Base-by-base conservation (phyloP, 192 early-diverging fungal species). In the Allomyces macrogynus region DNA sequence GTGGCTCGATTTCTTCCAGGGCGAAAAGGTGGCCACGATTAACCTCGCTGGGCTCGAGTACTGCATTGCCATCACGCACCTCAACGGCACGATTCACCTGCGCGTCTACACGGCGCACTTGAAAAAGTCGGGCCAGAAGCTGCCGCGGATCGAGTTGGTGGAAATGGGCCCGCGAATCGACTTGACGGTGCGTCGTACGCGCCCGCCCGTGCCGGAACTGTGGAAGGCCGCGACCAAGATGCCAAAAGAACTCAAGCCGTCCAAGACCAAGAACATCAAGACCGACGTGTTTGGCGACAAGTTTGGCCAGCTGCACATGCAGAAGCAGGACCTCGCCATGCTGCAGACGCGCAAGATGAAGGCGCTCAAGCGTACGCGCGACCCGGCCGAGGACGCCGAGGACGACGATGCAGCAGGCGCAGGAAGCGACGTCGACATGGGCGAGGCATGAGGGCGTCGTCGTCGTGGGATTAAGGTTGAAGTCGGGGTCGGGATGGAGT, bases 261-360 rank as follows among this genome's bases (percentile, higher is more conserved):
- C 67, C 43, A 93, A 93, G 78, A 81, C 80, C 68, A 99, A 99
- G 88, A 99, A 99, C 70, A 78, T 99, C 63, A 80, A 81, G 63
- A 77, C 79, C 43, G 88, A 94, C 70, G 88, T 82, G n/a, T 81
- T 96, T 72, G 92, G 91, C 61, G 90, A 99, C 70, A 87, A 87
- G 75, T 78, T 87, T 44, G 95, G 92, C 10, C 82, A 91, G 64
- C 80, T 99, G 62, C 92, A 95, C 76, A 75, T 97, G 82, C 84
- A 89, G 66, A 83, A 84, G 70, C 95, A 99, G 73, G 85, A 95
- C 61, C 81, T 99, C 61, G 69, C 77, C 64, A 89, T 90, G 80
- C 78, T 99, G 75, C 93, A 99, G 74, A 95, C 93, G 1, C 80
- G 95, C 70, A 99, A 99, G 81, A 91, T 99, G 87, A 96, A 97